phyloP scores from a whole-genome alignment of 768 basidiomycete genomes.

The Boletus insuetus region DNA sequence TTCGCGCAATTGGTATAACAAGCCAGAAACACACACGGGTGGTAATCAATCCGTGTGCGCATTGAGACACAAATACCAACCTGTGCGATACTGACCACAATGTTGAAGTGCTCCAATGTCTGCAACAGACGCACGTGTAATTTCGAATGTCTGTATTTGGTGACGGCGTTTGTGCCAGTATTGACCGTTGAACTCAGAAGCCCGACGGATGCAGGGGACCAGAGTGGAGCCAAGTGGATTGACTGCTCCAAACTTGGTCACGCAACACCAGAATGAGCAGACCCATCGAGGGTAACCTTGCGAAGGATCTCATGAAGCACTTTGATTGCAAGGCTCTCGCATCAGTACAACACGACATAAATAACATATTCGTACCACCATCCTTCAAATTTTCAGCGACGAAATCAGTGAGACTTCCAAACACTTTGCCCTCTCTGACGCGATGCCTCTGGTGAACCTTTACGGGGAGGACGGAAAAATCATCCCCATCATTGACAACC shows the following conservation, averaged over 20 bases:
- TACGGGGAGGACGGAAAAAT: too few relatives aligned
- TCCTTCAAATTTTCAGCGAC: too few relatives aligned
- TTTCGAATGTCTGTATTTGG: neutral
- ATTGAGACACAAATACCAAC: neutral
- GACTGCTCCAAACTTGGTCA: too few relatives aligned
- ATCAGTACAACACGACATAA: too few relatives aligned
- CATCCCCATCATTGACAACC: too few relatives aligned
- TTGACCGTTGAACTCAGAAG: neutral
- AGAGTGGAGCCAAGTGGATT: too few relatives aligned
- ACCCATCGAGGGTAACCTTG: neutral
- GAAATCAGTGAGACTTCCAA: too few relatives aligned
- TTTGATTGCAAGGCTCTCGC: too few relatives aligned
- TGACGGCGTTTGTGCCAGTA: neutral
- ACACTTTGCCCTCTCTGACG: too few relatives aligned
- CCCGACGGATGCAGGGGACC: too few relatives aligned
- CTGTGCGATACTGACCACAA: neutral
- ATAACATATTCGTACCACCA: neutral
- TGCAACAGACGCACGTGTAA: neutral
- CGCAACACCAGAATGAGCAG: neutral
- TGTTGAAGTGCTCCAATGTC: neutral
- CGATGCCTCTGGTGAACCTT: too few relatives aligned
- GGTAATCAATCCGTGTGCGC: neutral
- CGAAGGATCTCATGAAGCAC: neutral
- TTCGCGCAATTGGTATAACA: neutral
- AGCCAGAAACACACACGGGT: neutral